A percentile compares a stretch with the other conserved stretches of the same genome.
phyloP scores from a whole-genome alignment of 2,329 filamentous ascomycete genomes.

The Lojkania enalia region DNA sequence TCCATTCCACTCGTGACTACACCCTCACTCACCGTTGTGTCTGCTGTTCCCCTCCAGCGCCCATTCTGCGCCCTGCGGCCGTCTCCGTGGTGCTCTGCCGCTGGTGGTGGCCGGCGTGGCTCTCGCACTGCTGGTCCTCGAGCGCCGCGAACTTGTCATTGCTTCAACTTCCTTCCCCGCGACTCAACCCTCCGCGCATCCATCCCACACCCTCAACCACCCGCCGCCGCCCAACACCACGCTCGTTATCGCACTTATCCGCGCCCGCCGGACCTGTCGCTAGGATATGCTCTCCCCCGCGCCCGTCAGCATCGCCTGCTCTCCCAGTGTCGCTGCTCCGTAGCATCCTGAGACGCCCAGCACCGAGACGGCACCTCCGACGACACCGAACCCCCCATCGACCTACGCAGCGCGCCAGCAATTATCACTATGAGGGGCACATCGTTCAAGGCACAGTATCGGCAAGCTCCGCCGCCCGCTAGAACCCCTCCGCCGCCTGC shows the following conservation, averaged over 20 bases:
- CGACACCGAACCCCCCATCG: constrained; percentile 19
- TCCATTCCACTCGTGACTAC: constrained; percentile 3
- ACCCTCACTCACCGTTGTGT: constrained; percentile 5
- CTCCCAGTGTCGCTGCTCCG: constrained; percentile 28
- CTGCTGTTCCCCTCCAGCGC: background rate
- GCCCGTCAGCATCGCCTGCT: constrained; percentile 22
- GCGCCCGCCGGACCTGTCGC: constrained; percentile 17
- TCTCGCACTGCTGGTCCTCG: background rate
- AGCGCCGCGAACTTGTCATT: background rate
- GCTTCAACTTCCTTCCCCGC: constrained; percentile 1
- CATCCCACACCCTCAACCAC: constrained; percentile 16
- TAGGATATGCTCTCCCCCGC: constrained; percentile 37
- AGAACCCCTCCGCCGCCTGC: constrained; percentile 36
- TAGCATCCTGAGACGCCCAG: constrained; percentile 35
- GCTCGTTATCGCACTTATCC: constrained; percentile 21
- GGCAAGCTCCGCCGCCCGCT: constrained; percentile 34
- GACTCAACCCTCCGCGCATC: constrained; percentile 20
- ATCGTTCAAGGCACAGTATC: constrained; percentile 40
- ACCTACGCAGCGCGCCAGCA: constrained; percentile 20
- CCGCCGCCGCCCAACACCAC: constrained; percentile 17
- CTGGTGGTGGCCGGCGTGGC: constrained; percentile 1
- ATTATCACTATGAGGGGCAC: constrained; percentile 33
- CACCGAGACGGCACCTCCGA: constrained; percentile 30
- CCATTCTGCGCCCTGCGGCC: background rate
- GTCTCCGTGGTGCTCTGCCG: background rate